Conservation (phyloP, 2,329 filamentous ascomycete genomes). For the Drechslera avenae region DNA sequence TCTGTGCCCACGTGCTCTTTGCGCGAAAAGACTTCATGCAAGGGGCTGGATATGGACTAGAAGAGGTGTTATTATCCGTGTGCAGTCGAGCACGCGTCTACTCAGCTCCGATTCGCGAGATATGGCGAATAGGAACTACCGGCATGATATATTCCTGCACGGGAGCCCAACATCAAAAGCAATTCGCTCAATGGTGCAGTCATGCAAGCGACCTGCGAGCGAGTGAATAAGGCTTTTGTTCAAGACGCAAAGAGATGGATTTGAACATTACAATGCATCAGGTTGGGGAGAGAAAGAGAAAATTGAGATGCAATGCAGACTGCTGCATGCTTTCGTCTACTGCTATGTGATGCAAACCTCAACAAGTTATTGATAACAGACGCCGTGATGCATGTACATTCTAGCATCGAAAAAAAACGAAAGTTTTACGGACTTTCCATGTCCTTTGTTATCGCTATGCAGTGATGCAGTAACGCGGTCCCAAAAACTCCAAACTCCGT, state of each 20-base stretch:
- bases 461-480: constrained; percentile 7
- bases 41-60: constrained; percentile 1
- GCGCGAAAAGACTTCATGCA: constrained; percentile 4
- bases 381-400: constrained; percentile 29
- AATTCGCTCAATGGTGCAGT: constrained; percentile 8
- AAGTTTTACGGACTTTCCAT: constrained; percentile 8
- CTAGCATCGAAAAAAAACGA: constrained; percentile 20
- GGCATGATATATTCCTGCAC: constrained; percentile 14
- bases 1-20: constrained; percentile 9
- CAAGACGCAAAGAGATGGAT: not conserved
- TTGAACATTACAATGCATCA: too few relatives aligned
- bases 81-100: constrained; percentile 4
- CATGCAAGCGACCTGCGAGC: constrained; percentile 9
- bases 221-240: not conserved
- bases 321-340: too few relatives aligned
- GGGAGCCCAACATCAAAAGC: constrained; percentile 13
- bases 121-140: not conserved
- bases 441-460: constrained; percentile 19
- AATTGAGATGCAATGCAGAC: too few relatives aligned
- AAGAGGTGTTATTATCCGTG: constrained; percentile 1
- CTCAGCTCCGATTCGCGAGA: constrained; percentile 17
- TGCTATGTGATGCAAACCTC: too few relatives aligned
- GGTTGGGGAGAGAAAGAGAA: too few relatives aligned
- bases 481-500: constrained; percentile 19
- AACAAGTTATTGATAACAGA: not conserved